Evolutionary conservation across 495 filamentous ascomycete genomes (phyloP), one percentile per base, ranked within the genome.

Genomic region (Talaromyces liani): DNA sequence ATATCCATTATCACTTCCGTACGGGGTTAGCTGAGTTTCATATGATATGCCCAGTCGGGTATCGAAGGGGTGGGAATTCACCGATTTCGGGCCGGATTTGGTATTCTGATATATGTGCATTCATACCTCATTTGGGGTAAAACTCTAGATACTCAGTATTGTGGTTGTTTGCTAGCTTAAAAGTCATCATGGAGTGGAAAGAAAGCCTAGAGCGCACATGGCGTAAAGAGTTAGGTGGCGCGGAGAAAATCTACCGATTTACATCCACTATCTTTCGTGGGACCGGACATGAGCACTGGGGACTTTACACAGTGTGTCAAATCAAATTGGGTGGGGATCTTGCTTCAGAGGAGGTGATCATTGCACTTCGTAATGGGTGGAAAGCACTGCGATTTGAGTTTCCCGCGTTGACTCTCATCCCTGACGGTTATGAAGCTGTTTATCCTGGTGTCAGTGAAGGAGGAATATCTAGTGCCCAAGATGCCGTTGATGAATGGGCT

Each of bases 171-270:
- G 6, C 12, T 4, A n/a, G 0, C 12, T 18, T n/a, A 10, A 45
- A 45, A n/a, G 14, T 12, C 2, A 45, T n/a, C 16, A 45, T 45
- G 41, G 14, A 5, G 16, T 63, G 61, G 61, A 63, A 16, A 77
- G 75, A 7, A 74, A 75, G 1, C 73, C 75, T 18, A 73, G 77
- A 7, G 64, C 70, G 5, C 20, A 60, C 62, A 6, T 18, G 57
- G 2, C 66, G 68, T 4, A 54, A 53, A 24, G 53, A 63, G 12
- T 24, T 63, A 5, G 47, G 47, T 20, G 61, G 61, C 24, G 33
- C 29, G 8, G 61, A 63, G 25, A 63, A 63, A 47, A 33, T 63
- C 45, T 63, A 63, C 31, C 47, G 47, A 18, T 36, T 36, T 22
- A 22, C n/a, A 20, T 63, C 47, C 10, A 63, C 47, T 16, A 22